A percentile compares a stretch with the other conserved stretches of the same genome.
Evolutionary conservation across 2,329 filamentous ascomycete genomes (phyloP).

Genomic region (Fusarium virguliforme): DNA sequence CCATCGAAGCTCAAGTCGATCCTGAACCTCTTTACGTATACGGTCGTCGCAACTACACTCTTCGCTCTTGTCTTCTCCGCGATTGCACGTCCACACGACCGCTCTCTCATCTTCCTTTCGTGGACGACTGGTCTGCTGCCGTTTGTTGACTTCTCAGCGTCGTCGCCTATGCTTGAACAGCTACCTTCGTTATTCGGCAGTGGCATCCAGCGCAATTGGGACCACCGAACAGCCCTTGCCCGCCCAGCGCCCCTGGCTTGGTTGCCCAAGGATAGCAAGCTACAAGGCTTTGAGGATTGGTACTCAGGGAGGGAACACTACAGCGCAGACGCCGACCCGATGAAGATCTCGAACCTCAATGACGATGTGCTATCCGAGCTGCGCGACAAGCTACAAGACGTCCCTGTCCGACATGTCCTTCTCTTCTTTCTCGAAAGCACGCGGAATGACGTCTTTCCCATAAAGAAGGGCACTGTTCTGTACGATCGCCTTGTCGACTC

Average conservation of each 20-base stretch:
- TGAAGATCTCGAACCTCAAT: slow-evolving; percentile 59
- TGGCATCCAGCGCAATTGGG: slow-evolving; percentile 49
- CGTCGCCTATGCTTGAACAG: slow-evolving; percentile 48
- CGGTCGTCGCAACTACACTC: slow-evolving; percentile 2
- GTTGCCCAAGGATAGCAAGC: slow-evolving; percentile 47
- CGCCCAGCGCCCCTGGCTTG: slow-evolving; percentile 44
- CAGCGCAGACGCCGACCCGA: slow-evolving; percentile 57
- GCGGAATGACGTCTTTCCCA: slow-evolving; percentile 62
- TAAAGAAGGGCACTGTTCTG: slow-evolving; percentile 60
- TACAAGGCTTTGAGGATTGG: slow-evolving; percentile 53
- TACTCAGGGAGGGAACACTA: slow-evolving; percentile 53
- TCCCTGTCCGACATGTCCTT: slow-evolving; percentile 61
- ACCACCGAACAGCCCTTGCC: slow-evolving; percentile 52
- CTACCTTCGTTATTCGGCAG: slow-evolving; percentile 45
- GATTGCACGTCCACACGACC: slow-evolving; percentile 50
- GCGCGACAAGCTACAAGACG: slow-evolving; percentile 45
- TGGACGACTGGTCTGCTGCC: slow-evolving; percentile 56
- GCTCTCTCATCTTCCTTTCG: slow-evolving; percentile 56
- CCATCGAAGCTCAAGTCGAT: neutral
- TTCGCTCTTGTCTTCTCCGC: slow-evolving; percentile 43
- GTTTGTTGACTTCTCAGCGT: slow-evolving; percentile 54
- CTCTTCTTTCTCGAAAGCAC: slow-evolving; percentile 63
- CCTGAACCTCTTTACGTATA: slow-evolving; percentile 14
- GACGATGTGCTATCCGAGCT: slow-evolving; percentile 52
- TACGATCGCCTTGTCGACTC: slow-evolving; percentile 54